Evolutionary conservation across 1,284 basidiomycete genomes (phyloP), one percentile per base, ranked within the genome.

Genomic region (Trichosporon faecale): DNA sequence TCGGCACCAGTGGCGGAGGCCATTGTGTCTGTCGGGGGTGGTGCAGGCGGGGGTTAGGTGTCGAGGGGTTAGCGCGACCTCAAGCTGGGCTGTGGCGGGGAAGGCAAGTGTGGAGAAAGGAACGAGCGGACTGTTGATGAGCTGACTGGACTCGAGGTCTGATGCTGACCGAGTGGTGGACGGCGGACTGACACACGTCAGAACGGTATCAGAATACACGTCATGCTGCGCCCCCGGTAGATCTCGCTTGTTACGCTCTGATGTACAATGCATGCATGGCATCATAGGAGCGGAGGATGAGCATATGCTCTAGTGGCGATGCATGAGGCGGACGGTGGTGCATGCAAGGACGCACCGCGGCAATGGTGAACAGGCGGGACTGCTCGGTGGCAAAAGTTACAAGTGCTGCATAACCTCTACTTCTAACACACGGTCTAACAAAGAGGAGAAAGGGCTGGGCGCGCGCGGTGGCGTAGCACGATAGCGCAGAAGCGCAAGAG

Each of bases 1-100:
- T 61, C 57, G 57, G 57, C 57, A 61, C 57, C 57, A 61, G 57
- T 61, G 57, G 57, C 57, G 57, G 57, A 61, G 57, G 57, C 57
- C 57, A 61, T 61, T n/a, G 27, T 61, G 27, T 16, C 9, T 60
- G 64, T 64, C 27, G 64, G n/a, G 5, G n/a, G 7, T 37, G 35
- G 23, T 27, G 23, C 31, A 35, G 27, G 52, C 64, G 44, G 2
- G n/a, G 21, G 61, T 31, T 46, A 29, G 33, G 31, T 25, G 49
- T 37, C 12, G 35, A 14, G 49, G 6, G 49, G 23, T 52, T 21
- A 14, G n/a, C 63, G 23, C 63, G 23, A 37, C 33, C 31, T 25
- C 63, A 6, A 4, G 8, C 18, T n/a, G 21, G 18, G 2, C 9
- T 61, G 25, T 27, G n/a, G 16, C 4, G 7, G 49, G n/a, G 35